phyloP scores from a whole-genome alignment of 1,139 yeast species.

The Suhomyces anneliseae region DNA sequence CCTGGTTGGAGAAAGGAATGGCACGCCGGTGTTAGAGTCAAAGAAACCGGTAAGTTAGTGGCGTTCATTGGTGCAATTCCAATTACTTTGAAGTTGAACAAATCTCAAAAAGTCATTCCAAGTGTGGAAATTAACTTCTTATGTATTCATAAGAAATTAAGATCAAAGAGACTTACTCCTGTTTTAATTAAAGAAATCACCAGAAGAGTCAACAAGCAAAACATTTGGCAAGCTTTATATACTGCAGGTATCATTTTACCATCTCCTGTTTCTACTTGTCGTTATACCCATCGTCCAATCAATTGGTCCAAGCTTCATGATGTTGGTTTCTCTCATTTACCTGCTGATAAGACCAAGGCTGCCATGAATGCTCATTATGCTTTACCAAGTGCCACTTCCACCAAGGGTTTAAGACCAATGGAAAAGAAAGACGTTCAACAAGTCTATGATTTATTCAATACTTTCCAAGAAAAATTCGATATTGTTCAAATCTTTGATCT shows the following conservation, averaged over 20 bases:
- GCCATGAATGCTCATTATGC: slow-evolving; percentile 82
- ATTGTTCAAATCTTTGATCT: slow-evolving; percentile 65
- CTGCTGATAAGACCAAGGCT: slow-evolving; percentile 71
- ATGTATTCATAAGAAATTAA: slow-evolving; percentile 88
- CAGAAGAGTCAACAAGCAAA: slow-evolving; percentile 77
- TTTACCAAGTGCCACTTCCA: slow-evolving; percentile 59
- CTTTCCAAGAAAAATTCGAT: slow-evolving; percentile 70
- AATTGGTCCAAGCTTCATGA: slow-evolving; percentile 89
- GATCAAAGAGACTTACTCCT: slow-evolving; percentile 94
- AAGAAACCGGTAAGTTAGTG: slow-evolving; percentile 69
- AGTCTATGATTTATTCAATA: slow-evolving; percentile 57
- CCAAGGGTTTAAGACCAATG: slow-evolving; percentile 68
- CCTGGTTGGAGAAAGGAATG: slow-evolving; percentile 92
- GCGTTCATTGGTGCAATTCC: slow-evolving; percentile 95
- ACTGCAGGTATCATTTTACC: slow-evolving; percentile 93
- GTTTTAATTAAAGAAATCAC: slow-evolving; percentile 92
- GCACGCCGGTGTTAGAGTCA: slow-evolving; percentile 93
- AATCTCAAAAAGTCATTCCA: slow-evolving; percentile 46
- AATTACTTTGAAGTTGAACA: slow-evolving; percentile 61
- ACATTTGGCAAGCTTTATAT: slow-evolving; percentile 95
- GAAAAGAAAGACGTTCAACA: slow-evolving; percentile 59
- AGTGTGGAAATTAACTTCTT: slow-evolving; percentile 91
- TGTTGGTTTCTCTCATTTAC: slow-evolving; percentile 84
- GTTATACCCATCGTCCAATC: slow-evolving; percentile 92
- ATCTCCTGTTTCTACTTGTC: slow-evolving; percentile 84